Conservation (phyloP, 202 grass and related monocot species). For the Elaeis oleifera region DNA sequence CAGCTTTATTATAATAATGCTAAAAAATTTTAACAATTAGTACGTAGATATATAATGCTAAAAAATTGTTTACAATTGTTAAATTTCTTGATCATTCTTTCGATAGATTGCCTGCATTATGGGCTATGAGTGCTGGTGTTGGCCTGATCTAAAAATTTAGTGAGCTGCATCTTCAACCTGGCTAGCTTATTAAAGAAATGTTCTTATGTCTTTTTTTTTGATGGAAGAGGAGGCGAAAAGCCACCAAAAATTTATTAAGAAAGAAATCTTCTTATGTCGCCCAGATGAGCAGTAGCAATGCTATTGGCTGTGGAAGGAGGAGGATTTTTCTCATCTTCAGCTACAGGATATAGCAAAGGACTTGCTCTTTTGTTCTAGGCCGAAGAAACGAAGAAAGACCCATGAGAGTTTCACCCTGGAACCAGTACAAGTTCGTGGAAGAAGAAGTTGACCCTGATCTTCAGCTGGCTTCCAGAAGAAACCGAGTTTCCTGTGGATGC, state of each 20-base stretch:
- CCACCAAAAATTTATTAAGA: neutral
- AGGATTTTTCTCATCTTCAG: conserved; percentile 94
- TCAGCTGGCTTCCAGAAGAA: conserved; percentile 51
- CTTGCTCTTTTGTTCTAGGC: conserved; percentile 75
- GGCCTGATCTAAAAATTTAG: no score
- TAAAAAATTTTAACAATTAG: no score
- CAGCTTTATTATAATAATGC: no score
- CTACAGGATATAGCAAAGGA: conserved; percentile 88
- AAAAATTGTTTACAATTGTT: no score
- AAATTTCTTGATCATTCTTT: no score
- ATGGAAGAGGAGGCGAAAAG: no score
- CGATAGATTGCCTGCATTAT: no score
- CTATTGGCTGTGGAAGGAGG: conserved; percentile 96
- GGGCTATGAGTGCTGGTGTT: no score
- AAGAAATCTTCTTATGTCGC: conserved; percentile 35
- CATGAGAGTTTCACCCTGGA: conserved; percentile 59
- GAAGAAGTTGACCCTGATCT: conserved; percentile 37
- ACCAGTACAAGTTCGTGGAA: conserved; percentile 57
- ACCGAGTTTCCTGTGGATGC: conserved; percentile 40
- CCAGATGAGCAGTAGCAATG: conserved; percentile 76
- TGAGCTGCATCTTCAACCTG: no score
- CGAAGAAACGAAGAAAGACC: conserved; percentile 60
- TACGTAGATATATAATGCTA: no score
- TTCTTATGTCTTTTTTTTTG: conserved; percentile 23
- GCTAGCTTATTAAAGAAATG: neutral